Base-by-base conservation (phyloP, 1,284 basidiomycete genomes). In the Tilletia setariae region DNA sequence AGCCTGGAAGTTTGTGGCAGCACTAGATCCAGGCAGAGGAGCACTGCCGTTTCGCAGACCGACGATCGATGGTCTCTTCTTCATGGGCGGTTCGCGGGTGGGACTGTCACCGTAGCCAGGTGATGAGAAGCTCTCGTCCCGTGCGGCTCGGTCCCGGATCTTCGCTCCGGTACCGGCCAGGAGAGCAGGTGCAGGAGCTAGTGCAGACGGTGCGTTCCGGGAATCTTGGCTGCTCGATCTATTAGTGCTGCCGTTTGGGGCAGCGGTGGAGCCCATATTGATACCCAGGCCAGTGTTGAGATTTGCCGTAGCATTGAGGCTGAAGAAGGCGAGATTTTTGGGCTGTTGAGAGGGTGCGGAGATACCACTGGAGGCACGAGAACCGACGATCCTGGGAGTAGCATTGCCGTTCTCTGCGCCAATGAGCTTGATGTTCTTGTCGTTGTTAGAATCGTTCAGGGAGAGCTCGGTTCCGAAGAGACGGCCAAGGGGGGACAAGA, bases 401-500 rank as follows among this genome's bases (percentile, higher is more conserved):
- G 8, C 28, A 16, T 16, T 49, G 4, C 19, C 19, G 19, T 19
- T 73, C 6, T 73, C 65, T 16, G 70, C 21, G 30, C 71, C 69
- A 11, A 68, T 65, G 16, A 73, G 68, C 6, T 63, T 28, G 63
- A 23, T 66, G 15, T 56, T 49, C 13, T 70, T 70, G 66, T 68
- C 68, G 56, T 67, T 70, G 47, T 61, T 64, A 9, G 69, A 68
- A 8, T 68, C 68, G 61, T 77, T 77, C 68, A 77, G 66, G 11
- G 76, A 72, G 66, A 79, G 70, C 68, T 78, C 75, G 15, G 74
- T 77, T 32, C 76, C 77, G 66, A 79, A 79, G 44, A 78, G 69
- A 40, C 77, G 68, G 25, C 72, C 70, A 4, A 73, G 64, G 15
- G 56, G 56, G 7, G 56, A 61, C 8, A 61, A 30, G 7, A 35